Evolutionary conservation across 352 stramenopile species (phyloP), one percentile per base, ranked within the genome.

Genomic region (Globisporangium parvum): DNA sequence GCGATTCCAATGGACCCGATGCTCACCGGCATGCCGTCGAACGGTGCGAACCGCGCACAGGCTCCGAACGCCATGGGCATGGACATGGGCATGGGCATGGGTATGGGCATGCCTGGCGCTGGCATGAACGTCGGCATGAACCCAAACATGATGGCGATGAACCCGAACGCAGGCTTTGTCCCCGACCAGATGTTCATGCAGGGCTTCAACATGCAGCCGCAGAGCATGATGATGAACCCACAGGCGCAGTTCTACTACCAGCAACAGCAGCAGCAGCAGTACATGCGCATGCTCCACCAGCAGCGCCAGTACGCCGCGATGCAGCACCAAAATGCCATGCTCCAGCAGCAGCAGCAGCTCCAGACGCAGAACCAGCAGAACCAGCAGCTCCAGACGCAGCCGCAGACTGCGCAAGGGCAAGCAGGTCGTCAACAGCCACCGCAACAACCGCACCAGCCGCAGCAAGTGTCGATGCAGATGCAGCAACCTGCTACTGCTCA

Each of bases 191-290:
- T 89, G 71, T 82, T 88, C 62, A 84, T 91, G 79, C 63, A 76
- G 47, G 55, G 51, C 44, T 79, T 87, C 66, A 76, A 77, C 49
- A 85, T 87, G 73, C 77, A 88, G 64, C 69, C 80, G 28, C 69
- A 76, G 55, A 81, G 74, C 61, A 88, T 92, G 79, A 80, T 83
- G 70, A 84, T 92, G 71, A 90, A 84, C 47, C 66, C 66, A 3
- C 80, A 89, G 49, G 64, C 66, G 56, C 75, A 82, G 44, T 88
- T 84, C 50, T 83, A 81, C 54, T 79, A 80, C 48, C 77, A 88
- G 63, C 79, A 90, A 52, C 75, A 88, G 53, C 81, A 92, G 51
- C 80, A 91, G 55, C 84, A 93, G 60, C 77, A 91, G 28, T 91
- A 91, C 65, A 73, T 90, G 63, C 75, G 82, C 11, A 85, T 80